A percentile compares a stretch with the other conserved stretches of the same genome.
These are phyloP conservation scores for Phyllosticta ampelicida DNA, from an alignment of 2,329 filamentous ascomycete genomes.

Conservation along the genomic window DNA sequence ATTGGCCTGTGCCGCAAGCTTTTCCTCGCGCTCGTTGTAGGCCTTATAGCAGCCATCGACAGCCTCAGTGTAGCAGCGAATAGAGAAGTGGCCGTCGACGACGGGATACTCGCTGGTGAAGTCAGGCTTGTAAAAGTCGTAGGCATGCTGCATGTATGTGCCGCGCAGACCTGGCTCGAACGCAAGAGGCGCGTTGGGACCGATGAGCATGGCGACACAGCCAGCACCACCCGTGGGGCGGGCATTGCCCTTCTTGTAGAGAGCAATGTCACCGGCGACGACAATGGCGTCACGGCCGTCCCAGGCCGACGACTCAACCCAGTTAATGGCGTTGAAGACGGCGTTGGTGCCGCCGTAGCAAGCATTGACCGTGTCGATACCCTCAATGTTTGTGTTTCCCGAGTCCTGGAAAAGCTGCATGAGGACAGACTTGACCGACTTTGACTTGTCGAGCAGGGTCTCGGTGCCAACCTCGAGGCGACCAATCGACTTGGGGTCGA, in stretches of 20 bases:
- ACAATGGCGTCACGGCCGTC: constrained; percentile 43
- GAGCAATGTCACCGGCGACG: constrained; percentile 42
- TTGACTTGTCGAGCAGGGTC: constrained; percentile 45
- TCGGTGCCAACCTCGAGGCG: constrained; percentile 44
- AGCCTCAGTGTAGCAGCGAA: constrained; percentile 43
- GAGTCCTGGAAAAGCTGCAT: constrained; percentile 42
- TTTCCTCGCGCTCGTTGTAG: constrained; percentile 40
- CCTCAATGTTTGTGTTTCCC: constrained; percentile 45
- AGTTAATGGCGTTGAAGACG: constrained; percentile 44
- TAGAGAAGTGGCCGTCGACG: constrained; percentile 43
- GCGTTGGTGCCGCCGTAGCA: constrained; percentile 46
- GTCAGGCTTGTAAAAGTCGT: constrained; percentile 47
- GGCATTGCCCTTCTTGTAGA: constrained; percentile 45
- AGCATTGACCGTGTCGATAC: constrained; percentile 43
- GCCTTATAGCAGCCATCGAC: constrained; percentile 44
- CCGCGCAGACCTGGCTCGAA: constrained; percentile 41
- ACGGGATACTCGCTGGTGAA: constrained; percentile 43
- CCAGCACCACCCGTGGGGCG: constrained; percentile 43
- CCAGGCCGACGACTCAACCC: constrained; percentile 44
- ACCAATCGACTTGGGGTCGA: constrained; percentile 41
- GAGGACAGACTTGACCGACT: constrained; percentile 44
- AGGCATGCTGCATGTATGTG: constrained; percentile 41
- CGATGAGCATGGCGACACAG: constrained; percentile 44
- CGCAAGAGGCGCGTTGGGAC: constrained; percentile 39
- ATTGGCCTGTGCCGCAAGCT: constrained; percentile 33